Evolutionary conservation across 2,329 filamentous ascomycete genomes (phyloP).

Genomic region (Aspergillus phoenicis): DNA sequence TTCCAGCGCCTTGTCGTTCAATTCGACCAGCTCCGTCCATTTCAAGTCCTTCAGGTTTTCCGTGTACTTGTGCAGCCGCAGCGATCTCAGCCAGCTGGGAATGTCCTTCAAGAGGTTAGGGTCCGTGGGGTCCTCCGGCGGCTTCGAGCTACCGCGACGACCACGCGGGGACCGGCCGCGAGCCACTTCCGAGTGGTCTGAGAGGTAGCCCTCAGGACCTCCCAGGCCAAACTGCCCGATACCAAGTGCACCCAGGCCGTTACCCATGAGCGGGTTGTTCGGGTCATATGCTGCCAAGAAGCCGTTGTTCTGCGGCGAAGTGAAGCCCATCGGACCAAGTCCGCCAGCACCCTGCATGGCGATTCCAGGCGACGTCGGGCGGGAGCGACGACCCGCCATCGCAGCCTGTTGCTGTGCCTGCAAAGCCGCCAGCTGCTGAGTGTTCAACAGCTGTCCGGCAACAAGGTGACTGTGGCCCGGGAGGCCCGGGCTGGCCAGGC

Average conservation of each 20-base stretch:
- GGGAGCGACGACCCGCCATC: constrained; percentile 72
- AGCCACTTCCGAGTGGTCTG: constrained; percentile 88
- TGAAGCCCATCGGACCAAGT: constrained; percentile 69
- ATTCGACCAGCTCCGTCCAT: constrained; percentile 88
- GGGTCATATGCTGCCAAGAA: constrained; percentile 85
- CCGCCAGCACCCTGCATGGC: constrained; percentile 66
- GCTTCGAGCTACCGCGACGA: constrained; percentile 91
- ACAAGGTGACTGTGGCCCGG: constrained; percentile 78
- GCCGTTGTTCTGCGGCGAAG: constrained; percentile 90
- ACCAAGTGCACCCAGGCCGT: constrained; percentile 70
- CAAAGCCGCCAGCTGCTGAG: constrained; percentile 81
- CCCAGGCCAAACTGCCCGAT: constrained; percentile 71
- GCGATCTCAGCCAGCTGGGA: constrained; percentile 89
- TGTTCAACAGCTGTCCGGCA: constrained; percentile 80
- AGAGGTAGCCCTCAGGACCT: constrained; percentile 81
- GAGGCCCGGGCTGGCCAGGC: constrained; percentile 63
- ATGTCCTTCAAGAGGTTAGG: constrained; percentile 89
- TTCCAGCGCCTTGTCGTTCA: constrained; percentile 92
- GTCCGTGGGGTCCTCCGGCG: constrained; percentile 95
- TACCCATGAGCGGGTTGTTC: constrained; percentile 70
- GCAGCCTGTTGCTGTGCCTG: constrained; percentile 66
- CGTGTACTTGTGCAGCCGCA: constrained; percentile 97
- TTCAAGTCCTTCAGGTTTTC: constrained; percentile 97
- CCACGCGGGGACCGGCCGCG: constrained; percentile 91
- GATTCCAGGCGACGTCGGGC: constrained; percentile 85